Evolutionary conservation across 306 rosid genomes (phyloP).

Genomic region (Dalbergia cochinchinensis): DNA sequence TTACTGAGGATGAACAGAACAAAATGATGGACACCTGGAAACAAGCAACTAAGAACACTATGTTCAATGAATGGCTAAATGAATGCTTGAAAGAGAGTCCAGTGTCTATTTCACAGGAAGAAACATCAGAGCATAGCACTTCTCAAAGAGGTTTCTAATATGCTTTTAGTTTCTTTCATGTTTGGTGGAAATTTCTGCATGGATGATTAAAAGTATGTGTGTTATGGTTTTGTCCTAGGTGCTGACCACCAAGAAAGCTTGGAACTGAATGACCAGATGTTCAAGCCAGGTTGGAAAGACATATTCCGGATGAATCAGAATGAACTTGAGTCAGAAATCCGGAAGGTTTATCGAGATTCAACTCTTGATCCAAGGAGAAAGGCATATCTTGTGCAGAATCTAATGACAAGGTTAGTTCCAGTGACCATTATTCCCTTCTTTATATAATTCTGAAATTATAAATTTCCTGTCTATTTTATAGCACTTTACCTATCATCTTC

Average conservation of each 20-base stretch:
- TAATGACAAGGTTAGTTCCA: constrained; percentile 87
- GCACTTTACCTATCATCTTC: constrained; percentile 35
- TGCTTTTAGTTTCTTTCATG: constrained; percentile 38
- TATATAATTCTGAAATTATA: constrained; percentile 37
- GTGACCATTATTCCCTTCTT: constrained; percentile 26
- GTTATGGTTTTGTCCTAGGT: constrained; percentile 56
- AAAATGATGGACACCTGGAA: constrained; percentile 99
- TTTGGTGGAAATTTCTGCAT: constrained; percentile 33
- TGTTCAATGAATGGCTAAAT: constrained; percentile 98
- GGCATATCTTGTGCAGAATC: constrained; percentile 98
- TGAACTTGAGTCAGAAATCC: constrained; percentile 96
- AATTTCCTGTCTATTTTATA: constrained; percentile 36
- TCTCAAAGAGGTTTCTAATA: constrained; percentile 70
- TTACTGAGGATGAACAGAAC: constrained; percentile 97
- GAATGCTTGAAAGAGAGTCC: constrained; percentile 96
- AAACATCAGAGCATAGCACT: constrained; percentile 58
- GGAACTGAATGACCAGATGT: constrained; percentile 91
- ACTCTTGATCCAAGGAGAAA: constrained; percentile 99
- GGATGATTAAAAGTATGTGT: constrained; percentile 28
- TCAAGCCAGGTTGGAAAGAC: constrained; percentile 99
- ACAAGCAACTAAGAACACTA: constrained; percentile 98
- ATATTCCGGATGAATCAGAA: constrained; percentile 98
- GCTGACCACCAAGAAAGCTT: constrained; percentile 84
- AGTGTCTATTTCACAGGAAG: constrained; percentile 59
- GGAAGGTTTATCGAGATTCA: constrained; percentile 92